Conservation (phyloP, 2,329 filamentous ascomycete species). For the Colletotrichum camelliae region DNA sequence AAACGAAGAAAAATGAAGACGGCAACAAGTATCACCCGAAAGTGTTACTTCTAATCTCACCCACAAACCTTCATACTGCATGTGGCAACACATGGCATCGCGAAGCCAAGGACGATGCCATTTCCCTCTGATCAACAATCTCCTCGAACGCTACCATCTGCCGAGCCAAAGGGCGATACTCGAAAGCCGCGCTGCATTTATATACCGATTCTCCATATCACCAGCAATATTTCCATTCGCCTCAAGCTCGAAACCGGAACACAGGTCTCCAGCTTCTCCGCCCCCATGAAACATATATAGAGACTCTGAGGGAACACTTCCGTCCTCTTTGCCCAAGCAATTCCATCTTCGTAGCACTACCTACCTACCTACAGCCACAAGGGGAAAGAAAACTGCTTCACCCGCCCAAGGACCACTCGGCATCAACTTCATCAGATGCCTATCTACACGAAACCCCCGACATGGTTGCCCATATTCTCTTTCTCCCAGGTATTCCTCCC, state of each 20-base stretch:
- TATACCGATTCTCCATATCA: fast-evolving
- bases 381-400: background rate
- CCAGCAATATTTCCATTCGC: background rate
- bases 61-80: fast-evolving
- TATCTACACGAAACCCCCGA: background rate
- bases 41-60: fast-evolving
- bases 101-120: background rate
- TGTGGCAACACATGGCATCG: fast-evolving
- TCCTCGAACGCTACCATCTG: too few relatives aligned
- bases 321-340: background rate
- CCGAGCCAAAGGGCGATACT: background rate
- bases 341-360: too few relatives aligned
- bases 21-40: fast-evolving
- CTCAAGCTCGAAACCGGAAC: background rate
- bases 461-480: fast-evolving
- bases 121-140: background rate
- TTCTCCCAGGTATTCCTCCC: fast-evolving
- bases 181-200: background rate
- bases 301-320: background rate
- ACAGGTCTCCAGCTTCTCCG: background rate
- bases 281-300: fast-evolving
- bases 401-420: background rate
- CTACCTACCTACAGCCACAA: background rate
- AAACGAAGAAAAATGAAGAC: background rate
- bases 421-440: background rate